phyloP scores from a whole-genome alignment of 2,329 filamentous ascomycete species.

The Diplodia seriata region DNA sequence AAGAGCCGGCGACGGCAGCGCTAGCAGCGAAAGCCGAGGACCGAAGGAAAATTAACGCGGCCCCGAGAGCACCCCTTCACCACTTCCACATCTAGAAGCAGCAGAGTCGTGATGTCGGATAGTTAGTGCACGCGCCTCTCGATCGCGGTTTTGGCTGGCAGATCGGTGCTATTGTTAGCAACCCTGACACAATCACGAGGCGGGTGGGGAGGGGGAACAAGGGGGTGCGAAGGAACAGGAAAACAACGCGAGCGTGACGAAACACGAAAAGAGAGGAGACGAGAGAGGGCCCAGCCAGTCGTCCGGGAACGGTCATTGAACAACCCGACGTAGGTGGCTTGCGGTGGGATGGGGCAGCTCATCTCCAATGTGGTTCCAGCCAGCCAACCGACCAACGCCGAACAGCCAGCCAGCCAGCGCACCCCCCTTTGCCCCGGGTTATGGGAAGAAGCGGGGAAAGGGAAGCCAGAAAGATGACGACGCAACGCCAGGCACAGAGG shows the following conservation, averaged over 20 bases:
- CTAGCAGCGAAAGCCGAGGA: not conserved
- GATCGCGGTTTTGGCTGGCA: constrained; percentile 15
- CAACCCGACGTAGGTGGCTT: not conserved
- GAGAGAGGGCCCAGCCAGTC: not conserved
- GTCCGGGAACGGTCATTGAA: constrained; percentile 3
- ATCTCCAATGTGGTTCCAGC: not conserved
- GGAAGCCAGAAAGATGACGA: not conserved
- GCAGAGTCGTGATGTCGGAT: not conserved
- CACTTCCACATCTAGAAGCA: not conserved
- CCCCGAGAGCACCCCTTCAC: not conserved
- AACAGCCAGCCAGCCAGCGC: not conserved
- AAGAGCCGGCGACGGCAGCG: not conserved
- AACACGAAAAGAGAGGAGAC: not conserved
- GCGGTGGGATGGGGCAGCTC: not conserved
- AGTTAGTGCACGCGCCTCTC: not conserved
- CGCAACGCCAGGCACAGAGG: not conserved
- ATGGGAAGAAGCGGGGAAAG: not conserved
- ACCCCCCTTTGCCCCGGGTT: not conserved
- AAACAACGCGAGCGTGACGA: not conserved
- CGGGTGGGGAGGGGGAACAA: not conserved
- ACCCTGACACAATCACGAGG: not conserved
- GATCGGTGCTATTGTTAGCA: constrained; percentile 29
- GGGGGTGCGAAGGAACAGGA: constrained; percentile 12
- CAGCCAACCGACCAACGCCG: not conserved
- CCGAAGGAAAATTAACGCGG: not conserved